Evolutionary conservation across 768 basidiomycete species (phyloP).

Genomic region (Auriscalpium microsporum): DNA sequence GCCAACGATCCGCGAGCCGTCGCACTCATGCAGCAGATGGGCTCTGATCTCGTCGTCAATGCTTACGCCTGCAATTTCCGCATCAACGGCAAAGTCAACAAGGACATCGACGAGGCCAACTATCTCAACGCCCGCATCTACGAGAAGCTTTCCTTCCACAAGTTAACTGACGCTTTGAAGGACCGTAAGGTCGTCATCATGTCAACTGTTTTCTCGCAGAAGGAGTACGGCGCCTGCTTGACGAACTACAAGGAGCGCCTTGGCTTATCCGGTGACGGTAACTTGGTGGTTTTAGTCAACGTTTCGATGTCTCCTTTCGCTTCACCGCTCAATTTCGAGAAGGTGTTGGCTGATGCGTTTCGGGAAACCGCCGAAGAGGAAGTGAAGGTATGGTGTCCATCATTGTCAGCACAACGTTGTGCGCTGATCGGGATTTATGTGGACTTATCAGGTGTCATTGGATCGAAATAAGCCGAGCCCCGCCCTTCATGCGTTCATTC

Average conservation of each 20-base stretch:
- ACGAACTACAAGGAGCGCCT: constrained; percentile 30
- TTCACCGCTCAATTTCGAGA: constrained; percentile 18
- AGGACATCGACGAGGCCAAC: constrained; percentile 34
- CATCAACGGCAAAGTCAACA: constrained; percentile 25
- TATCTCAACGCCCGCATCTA: constrained; percentile 31
- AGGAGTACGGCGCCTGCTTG: constrained; percentile 28
- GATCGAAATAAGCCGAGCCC: constrained; percentile 27
- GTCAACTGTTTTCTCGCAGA: constrained; percentile 26
- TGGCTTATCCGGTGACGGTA: constrained; percentile 23
- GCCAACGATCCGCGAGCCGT: constrained; percentile 7
- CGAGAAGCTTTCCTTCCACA: constrained; percentile 27
- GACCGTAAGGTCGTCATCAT: constrained; percentile 16
- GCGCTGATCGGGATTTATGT: too few species aligned
- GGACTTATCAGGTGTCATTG: constrained; percentile 10
- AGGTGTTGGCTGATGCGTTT: constrained; percentile 27
- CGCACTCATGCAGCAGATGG: constrained; percentile 9
- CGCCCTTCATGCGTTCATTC: constrained; percentile 27
- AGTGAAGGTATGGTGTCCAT: constrained; percentile 20
- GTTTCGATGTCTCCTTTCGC: constrained; percentile 35
- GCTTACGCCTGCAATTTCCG: constrained; percentile 37
- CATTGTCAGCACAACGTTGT: too few species aligned
- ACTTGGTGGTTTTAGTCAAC: constrained; percentile 29
- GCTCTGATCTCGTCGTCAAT: constrained; percentile 35
- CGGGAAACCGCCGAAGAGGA: constrained; percentile 26
- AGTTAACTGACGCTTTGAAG: constrained; percentile 20